Percentiles rank a stretch among this genome's conserved stretches.
phyloP scores from a whole-genome alignment of 73 alveolate species.

The Diophrys appendiculata region DNA sequence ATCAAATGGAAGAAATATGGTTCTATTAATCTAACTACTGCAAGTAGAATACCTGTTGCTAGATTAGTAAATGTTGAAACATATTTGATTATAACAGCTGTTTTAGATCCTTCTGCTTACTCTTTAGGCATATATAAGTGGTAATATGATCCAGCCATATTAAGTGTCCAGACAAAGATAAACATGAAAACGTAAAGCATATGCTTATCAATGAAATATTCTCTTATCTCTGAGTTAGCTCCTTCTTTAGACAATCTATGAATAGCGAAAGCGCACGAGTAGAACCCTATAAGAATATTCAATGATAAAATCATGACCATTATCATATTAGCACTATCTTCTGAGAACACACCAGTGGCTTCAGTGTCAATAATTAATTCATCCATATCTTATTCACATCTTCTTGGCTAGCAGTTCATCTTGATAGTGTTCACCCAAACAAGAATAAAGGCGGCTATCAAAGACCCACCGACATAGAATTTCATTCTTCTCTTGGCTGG shows the following conservation, averaged over 20 bases:
- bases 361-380: too few relatives aligned
- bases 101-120: background rate
- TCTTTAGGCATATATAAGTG: slow-evolving; percentile 1
- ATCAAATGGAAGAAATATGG: slow-evolving; percentile 53
- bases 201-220: slow-evolving; percentile 48
- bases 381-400: too few relatives aligned
- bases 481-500: slow-evolving; percentile 57
- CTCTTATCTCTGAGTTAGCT: slow-evolving; percentile 34
- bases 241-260: slow-evolving; percentile 56
- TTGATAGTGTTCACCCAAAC: background rate
- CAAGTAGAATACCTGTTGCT: slow-evolving; percentile 42
- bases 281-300: background rate
- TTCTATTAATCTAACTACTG: slow-evolving; percentile 40
- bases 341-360: background rate
- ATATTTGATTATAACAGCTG: background rate
- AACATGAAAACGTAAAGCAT: slow-evolving; percentile 49
- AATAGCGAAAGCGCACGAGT: slow-evolving; percentile 8
- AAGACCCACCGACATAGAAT: slow-evolving; percentile 30
- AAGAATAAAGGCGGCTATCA: background rate
- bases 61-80: background rate
- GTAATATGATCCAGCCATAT: slow-evolving; percentile 35
- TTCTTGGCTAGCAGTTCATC: background rate
- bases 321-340: background rate
- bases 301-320: background rate
- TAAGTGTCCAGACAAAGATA: slow-evolving; percentile 55